A percentile compares a stretch with the other conserved stretches of the same genome.
Conservation (phyloP, 768 basidiomycete species). For the Amanita subjunquillea region DNA sequence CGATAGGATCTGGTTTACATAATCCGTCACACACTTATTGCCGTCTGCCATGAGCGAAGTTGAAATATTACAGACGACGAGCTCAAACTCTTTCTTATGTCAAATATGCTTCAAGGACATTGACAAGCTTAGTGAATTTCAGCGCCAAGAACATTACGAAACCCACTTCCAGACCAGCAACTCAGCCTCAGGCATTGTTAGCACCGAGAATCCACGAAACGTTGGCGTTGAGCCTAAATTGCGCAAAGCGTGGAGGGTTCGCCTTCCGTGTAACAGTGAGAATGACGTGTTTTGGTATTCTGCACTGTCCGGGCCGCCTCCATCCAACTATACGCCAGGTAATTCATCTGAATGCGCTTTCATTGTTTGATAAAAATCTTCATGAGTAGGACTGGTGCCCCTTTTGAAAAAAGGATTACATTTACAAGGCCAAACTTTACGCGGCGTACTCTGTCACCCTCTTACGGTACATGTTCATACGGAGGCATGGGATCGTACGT, state of each 20-base stretch:
- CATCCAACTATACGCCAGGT: conserved; percentile 57
- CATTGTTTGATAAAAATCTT: background rate
- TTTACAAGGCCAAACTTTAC: conserved; percentile 33
- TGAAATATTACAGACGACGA: conserved; percentile 14
- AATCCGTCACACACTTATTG: background rate
- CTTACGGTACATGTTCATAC: conserved; percentile 45
- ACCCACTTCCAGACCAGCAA: conserved; percentile 25
- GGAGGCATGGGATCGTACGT: conserved; percentile 51
- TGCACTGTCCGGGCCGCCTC: conserved; percentile 29
- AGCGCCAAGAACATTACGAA: conserved; percentile 49
- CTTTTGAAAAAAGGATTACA: conserved; percentile 51
- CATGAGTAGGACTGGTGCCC: conserved; percentile 47
- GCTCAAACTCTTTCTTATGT: background rate
- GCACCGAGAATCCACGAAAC: background rate
- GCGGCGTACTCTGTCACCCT: conserved; percentile 58
- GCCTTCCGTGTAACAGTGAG: conserved; percentile 12
- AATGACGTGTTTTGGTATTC: conserved; percentile 61
- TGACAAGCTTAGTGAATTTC: conserved; percentile 18
- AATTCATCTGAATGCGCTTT: background rate
- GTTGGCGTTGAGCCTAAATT: background rate
- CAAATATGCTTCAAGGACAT: conserved; percentile 32
- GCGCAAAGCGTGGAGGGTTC: conserved; percentile 1
- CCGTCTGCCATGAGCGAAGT: conserved; percentile 10
- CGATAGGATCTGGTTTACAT: conserved; percentile 11
- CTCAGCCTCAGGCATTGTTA: background rate